These are phyloP conservation scores for Geopyxis carbonaria DNA, from an alignment of 495 filamentous ascomycete species.

Conservation along the genomic window DNA sequence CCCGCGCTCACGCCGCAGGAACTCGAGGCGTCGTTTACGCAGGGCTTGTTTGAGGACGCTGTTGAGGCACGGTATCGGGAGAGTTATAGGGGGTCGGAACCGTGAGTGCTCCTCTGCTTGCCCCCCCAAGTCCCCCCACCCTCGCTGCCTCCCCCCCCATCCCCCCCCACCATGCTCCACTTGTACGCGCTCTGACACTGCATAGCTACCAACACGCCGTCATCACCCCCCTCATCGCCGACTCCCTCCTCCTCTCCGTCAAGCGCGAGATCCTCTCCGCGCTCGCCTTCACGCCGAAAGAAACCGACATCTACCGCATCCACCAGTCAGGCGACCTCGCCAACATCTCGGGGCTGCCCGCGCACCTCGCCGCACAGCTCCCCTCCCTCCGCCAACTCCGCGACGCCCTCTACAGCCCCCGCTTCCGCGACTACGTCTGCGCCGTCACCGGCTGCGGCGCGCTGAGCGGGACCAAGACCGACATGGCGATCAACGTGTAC, in stretches of 20 bases:
- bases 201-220: constrained; percentile 75
- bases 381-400: constrained; percentile 74
- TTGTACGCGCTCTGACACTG: constrained; percentile 4
- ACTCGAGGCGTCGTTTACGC: constrained; percentile 40
- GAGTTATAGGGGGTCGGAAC: constrained; percentile 52
- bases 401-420: constrained; percentile 78
- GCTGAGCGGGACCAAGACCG: constrained; percentile 83
- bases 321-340: constrained; percentile 96
- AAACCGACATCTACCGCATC: constrained; percentile 99
- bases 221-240: constrained; percentile 60
- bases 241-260: constrained; percentile 65
- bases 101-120: no score
- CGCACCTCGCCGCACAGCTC: constrained; percentile 60
- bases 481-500: constrained; percentile 99
- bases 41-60: constrained; percentile 54
- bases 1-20: constrained; percentile 11
- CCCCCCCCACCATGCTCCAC: background rate
- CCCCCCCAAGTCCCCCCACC: background rate
- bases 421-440: constrained; percentile 77
- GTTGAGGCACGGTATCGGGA: constrained; percentile 50
- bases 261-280: constrained; percentile 75
- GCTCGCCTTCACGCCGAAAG: constrained; percentile 90
- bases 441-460: constrained; percentile 67
- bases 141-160: background rate
- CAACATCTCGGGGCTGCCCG: constrained; percentile 84